Conservation (phyloP, 345 rosid species). For the Zanthoxylum bungeanum region DNA sequence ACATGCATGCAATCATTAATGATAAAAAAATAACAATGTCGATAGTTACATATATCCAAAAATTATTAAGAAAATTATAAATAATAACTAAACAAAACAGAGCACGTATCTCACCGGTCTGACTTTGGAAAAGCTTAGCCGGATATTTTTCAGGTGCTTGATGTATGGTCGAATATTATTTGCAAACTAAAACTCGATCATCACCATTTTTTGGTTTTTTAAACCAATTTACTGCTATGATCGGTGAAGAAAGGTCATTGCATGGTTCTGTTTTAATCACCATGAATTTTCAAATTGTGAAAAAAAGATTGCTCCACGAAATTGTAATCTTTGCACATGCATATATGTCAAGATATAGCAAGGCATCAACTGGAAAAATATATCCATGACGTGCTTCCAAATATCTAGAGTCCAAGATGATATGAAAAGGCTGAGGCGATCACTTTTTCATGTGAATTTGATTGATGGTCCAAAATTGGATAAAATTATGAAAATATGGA, state of each 20-base stretch:
- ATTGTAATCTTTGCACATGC: conserved; percentile 1
- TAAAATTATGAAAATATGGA: not conserved
- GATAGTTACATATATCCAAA: too few relatives aligned
- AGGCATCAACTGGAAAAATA: not conserved
- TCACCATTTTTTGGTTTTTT: not conserved
- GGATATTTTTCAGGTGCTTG: too few relatives aligned
- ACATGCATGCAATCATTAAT: too few relatives aligned
- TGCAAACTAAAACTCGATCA: too few relatives aligned
- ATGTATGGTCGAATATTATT: too few relatives aligned
- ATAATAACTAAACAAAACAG: too few relatives aligned
- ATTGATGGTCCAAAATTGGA: not conserved
- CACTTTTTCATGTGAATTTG: not conserved
- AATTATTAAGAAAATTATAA: too few relatives aligned
- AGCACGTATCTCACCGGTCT: too few relatives aligned
- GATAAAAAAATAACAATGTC: too few relatives aligned
- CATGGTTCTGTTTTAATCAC: not conserved
- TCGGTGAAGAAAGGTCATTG: too few relatives aligned
- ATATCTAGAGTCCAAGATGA: not conserved
- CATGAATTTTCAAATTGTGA: not conserved
- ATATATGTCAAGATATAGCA: not conserved
- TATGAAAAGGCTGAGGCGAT: not conserved
- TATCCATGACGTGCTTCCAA: not conserved
- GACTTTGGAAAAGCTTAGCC: too few relatives aligned
- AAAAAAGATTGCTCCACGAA: not conserved
- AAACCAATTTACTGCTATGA: too few relatives aligned